A percentile compares a stretch with the other conserved stretches of the same genome.
phyloP scores from a whole-genome alignment of 495 filamentous ascomycete genomes.

The Penicillium angulare region DNA sequence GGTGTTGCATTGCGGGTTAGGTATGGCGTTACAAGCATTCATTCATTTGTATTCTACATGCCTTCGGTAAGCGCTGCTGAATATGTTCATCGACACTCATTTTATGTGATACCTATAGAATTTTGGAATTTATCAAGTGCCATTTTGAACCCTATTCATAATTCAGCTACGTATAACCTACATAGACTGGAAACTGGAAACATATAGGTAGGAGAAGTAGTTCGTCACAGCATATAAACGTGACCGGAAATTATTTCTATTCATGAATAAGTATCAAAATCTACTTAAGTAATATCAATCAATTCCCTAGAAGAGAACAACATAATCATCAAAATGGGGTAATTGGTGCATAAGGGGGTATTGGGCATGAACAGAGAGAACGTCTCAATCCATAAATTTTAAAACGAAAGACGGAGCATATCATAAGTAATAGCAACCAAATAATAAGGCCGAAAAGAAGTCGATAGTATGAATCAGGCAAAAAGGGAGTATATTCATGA shows the following conservation, averaged over 20 bases:
- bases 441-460: background rate
- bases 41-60: constrained; percentile 18
- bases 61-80: background rate
- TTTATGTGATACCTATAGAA: too few relatives aligned
- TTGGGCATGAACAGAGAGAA: constrained; percentile 11
- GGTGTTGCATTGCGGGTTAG: constrained; percentile 10
- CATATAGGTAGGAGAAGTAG: too few relatives aligned
- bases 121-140: too few relatives aligned
- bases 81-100: background rate
- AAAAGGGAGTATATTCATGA: constrained; percentile 15
- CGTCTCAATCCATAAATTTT: background rate
- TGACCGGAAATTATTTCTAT: too few relatives aligned
- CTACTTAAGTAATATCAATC: too few relatives aligned
- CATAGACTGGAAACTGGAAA: too few relatives aligned
- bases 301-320: constrained; percentile 7
- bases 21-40: constrained; percentile 14
- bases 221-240: too few relatives aligned
- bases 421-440: constrained; percentile 6
- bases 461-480: background rate
- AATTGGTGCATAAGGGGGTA: constrained; percentile 10
- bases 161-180: too few relatives aligned
- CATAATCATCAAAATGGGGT: background rate
- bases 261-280: too few relatives aligned
- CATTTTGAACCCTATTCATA: too few relatives aligned
- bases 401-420: background rate